A percentile compares a stretch with the other conserved stretches of the same genome.
Conservation (phyloP, 805 yeast species). For the Candida ulmi region DNA sequence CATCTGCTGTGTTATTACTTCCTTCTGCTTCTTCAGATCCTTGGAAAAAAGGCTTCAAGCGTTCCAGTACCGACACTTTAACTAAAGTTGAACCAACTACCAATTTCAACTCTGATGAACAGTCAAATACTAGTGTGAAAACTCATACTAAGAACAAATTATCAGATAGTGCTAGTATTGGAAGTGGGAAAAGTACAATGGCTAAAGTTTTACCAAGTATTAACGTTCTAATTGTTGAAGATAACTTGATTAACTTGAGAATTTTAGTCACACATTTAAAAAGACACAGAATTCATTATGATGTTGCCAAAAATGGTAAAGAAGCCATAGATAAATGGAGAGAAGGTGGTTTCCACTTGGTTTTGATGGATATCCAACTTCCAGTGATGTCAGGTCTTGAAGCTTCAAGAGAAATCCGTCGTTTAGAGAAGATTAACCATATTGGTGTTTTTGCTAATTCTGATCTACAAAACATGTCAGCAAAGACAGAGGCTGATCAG, state of each 20-base stretch:
- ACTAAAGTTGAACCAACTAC: neutral
- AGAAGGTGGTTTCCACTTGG: constrained; percentile 89
- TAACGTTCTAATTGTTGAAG: constrained; percentile 91
- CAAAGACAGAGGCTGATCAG: constrained; percentile 39
- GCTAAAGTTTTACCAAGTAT: constrained; percentile 79
- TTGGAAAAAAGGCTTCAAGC: neutral
- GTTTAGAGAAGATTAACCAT: constrained; percentile 72
- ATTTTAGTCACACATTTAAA: constrained; percentile 85
- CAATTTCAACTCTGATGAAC: neutral
- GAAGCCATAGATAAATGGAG: constrained; percentile 96
- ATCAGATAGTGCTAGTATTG: constrained; percentile 1
- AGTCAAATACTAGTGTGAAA: neutral
- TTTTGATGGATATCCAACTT: constrained; percentile 93
- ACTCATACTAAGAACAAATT: neutral
- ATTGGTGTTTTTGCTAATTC: constrained; percentile 47
- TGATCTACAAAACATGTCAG: constrained; percentile 18
- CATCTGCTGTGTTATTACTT: constrained; percentile 20
- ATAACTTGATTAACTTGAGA: constrained; percentile 88
- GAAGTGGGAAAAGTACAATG: constrained; percentile 24
- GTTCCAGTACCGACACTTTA: neutral
- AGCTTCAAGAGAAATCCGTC: constrained; percentile 86
- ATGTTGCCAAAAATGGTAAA: constrained; percentile 86
- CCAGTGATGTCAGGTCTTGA: constrained; percentile 96
- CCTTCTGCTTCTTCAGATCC: constrained; percentile 10
- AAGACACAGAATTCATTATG: constrained; percentile 77